A percentile compares a stretch with the other conserved stretches of the same genome.
Evolutionary conservation across 306 rosid species (phyloP).

Genomic region (Betula pendula): DNA sequence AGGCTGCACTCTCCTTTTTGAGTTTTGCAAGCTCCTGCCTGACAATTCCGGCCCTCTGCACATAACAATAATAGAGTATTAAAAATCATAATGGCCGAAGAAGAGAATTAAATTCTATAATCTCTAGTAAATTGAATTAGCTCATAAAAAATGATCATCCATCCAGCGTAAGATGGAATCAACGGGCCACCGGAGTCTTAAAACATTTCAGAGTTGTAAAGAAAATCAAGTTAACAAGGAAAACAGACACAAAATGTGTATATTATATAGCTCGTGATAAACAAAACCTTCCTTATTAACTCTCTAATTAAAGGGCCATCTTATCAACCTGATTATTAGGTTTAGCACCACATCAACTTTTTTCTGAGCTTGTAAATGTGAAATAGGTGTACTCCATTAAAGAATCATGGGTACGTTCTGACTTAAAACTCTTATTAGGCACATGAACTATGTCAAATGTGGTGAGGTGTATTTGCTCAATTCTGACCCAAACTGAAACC

Average conservation of each 20-base stretch:
- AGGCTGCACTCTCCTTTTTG: conserved; percentile 30
- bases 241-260: not conserved
- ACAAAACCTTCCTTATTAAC: not conserved
- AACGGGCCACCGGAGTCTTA: not conserved
- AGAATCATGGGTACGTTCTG: not conserved
- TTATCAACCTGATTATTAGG: not conserved
- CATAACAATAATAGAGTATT: not conserved
- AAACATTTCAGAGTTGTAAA: not conserved
- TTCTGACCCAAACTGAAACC: not conserved
- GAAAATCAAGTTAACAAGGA: not conserved
- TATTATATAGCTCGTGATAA: not conserved
- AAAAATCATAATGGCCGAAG: not conserved
- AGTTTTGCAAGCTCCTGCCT: conserved; percentile 49
- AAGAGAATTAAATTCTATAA: not conserved
- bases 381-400: not conserved
- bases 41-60: conserved; percentile 40
- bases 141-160: not conserved
- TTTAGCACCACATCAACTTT: not conserved
- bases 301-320: not conserved
- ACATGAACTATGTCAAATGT: not conserved
- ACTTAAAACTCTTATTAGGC: too few species aligned
- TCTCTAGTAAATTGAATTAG: not conserved
- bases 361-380: not conserved
- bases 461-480: not conserved
- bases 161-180: not conserved